Base-by-base conservation (phyloP, 139 green algal species). In the Desmodesmus armatus region DNA sequence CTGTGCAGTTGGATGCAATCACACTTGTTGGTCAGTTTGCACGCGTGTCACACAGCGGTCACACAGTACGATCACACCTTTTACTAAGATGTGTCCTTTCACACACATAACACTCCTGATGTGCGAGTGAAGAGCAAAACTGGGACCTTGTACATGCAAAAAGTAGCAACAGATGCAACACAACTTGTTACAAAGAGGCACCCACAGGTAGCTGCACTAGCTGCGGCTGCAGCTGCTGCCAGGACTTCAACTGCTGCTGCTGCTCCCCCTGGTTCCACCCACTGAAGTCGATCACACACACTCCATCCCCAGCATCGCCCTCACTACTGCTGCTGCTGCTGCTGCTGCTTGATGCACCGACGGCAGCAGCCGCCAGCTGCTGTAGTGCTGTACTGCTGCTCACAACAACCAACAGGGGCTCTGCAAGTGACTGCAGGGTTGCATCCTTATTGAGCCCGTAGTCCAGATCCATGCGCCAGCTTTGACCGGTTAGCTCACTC, bases 391-490 rank as follows among this genome's bases (percentile, higher is more conserved):
- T 44, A 29, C 44, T 19, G 29, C 66, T 74, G 35, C 33, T 21
- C 5, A 25, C 29, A 7, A 74, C 17, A 1, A 74, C 66, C 7
- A 74, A 19, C 35, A 74, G 35, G 33, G 43, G 35, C 35, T 74
- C 66, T 31, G 66, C 66, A 49, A 23, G 33, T 49, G 66, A 33
- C 27, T 19, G 33, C 17, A 29, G 33, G 43, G 66, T 44, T 74
- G 66, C n/a, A 19, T 44, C 66, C 17, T 44, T 74, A 15, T 4
- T 35, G 5, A 74, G 66, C 33, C 66, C 66, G 13, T 74, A 35
- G 66, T 74, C 66, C 35, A 74, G 66, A 33, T 74, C 66, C 5
- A 35, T 74, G 66, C 66, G 66, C 66, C 66, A 74, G 66, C 21
- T 74, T 35, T 74, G 66, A 29, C 35, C 66, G n/a, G 66, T 25